A percentile compares a stretch with the other conserved stretches of the same genome.
These are phyloP conservation scores for Epichloe festucae DNA, from an alignment of 2,329 filamentous ascomycete species.

Conservation along the genomic window DNA sequence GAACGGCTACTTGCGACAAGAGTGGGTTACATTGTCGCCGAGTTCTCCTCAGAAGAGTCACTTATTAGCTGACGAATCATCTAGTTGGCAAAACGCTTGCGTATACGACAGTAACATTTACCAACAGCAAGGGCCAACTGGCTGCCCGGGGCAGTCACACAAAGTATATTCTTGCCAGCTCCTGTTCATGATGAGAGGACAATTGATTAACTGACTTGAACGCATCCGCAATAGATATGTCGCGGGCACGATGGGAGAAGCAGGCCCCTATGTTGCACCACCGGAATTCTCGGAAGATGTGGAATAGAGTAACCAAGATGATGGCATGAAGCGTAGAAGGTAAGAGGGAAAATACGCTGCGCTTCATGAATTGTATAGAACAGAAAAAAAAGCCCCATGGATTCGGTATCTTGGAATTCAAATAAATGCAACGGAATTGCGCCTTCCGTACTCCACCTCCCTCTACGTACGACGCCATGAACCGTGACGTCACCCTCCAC, in stretches of 20 bases:
- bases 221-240: slow-evolving; percentile 25
- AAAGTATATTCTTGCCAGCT: slow-evolving; percentile 32
- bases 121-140: slow-evolving; percentile 44
- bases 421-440: neutral
- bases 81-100: slow-evolving; percentile 51
- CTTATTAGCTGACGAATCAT: slow-evolving; percentile 5
- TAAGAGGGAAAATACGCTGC: no score
- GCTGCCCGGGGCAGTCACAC: slow-evolving; percentile 53
- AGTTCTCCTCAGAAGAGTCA: neutral
- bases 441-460: neutral
- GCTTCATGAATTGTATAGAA: no score
- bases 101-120: slow-evolving; percentile 47
- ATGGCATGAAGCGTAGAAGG: no score
- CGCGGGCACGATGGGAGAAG: slow-evolving; percentile 22
- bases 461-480: neutral
- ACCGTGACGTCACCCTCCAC: neutral
- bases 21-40: slow-evolving; percentile 25
- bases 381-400: neutral
- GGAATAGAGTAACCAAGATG: slow-evolving; percentile 12
- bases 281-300: slow-evolving; percentile 21
- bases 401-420: neutral
- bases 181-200: neutral
- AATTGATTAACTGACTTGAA: slow-evolving; percentile 8
- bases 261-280: slow-evolving; percentile 25
- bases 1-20: slow-evolving; percentile 47